Evolutionary conservation across 345 rosid genomes (phyloP).

Genomic region (Rhodamnia argentea): DNA sequence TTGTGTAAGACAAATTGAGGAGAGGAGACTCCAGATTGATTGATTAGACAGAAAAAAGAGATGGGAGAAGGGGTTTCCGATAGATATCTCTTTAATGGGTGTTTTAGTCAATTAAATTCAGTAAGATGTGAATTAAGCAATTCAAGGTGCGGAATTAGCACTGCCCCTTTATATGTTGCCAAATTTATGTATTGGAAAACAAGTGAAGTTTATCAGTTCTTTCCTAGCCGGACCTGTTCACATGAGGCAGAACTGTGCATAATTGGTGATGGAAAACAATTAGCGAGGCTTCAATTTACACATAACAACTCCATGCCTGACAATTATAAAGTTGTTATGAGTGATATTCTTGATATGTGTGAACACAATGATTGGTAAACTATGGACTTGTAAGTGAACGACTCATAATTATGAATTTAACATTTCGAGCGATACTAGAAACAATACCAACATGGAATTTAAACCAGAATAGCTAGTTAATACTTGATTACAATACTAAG

Average conservation of each 20-base stretch:
- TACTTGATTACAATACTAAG: background rate
- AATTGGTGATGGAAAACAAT: background rate
- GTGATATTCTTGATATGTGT: background rate
- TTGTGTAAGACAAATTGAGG: background rate
- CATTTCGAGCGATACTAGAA: background rate
- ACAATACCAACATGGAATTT: background rate
- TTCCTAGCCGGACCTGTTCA: background rate
- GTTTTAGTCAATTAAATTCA: background rate
- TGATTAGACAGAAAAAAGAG: background rate
- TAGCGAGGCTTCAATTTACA: background rate
- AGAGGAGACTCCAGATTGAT: background rate
- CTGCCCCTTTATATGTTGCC: background rate
- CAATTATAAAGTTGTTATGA: background rate
- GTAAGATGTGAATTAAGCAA: background rate
- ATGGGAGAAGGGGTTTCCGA: background rate
- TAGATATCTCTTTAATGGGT: background rate
- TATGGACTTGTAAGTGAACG: background rate
- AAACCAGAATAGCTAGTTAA: background rate
- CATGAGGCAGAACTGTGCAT: background rate
- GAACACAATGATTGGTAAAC: background rate
- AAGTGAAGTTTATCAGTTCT: background rate
- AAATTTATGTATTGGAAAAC: background rate
- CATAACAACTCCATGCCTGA: background rate
- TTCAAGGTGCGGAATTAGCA: background rate
- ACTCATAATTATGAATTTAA: background rate